phyloP scores from a whole-genome alignment of 1,139 yeast genomes.

The Lodderomyces margitis region DNA sequence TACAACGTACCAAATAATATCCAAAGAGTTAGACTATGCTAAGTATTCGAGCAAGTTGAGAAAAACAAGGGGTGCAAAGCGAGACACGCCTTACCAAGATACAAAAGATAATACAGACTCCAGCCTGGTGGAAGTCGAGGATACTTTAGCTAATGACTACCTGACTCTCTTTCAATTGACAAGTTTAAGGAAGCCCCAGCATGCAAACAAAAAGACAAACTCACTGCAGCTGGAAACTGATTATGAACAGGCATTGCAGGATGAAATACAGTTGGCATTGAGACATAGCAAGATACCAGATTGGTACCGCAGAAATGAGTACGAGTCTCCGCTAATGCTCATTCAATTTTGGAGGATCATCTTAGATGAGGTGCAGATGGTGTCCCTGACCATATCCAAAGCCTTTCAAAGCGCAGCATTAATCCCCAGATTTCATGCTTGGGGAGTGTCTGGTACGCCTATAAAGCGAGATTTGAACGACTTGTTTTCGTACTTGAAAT shows the following conservation, averaged over 20 bases:
- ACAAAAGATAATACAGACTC: conserved; percentile 14
- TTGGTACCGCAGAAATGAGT: conserved; percentile 38
- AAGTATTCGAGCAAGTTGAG: conserved; percentile 61
- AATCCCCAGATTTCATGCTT: conserved; percentile 81
- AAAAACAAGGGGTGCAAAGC: conserved; percentile 42
- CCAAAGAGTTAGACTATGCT: conserved; percentile 81
- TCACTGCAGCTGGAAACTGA: conserved; percentile 30
- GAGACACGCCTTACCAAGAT: conserved; percentile 16
- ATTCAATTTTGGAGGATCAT: conserved; percentile 89
- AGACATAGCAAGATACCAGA: conserved; percentile 29
- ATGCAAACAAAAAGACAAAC: conserved; percentile 16
- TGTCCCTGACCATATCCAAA: conserved; percentile 67
- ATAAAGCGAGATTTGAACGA: conserved; percentile 66
- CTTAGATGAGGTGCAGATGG: conserved; percentile 93
- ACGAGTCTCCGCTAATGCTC: conserved; percentile 78
- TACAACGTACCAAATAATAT: conserved; percentile 68
- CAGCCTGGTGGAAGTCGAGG: conserved; percentile 4
- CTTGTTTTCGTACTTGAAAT: conserved; percentile 66
- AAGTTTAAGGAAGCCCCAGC: conserved; percentile 5
- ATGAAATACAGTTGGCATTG: conserved; percentile 35
- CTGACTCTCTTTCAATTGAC: conserved; percentile 7
- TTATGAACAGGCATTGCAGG: conserved; percentile 36
- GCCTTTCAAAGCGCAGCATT: conserved; percentile 79
- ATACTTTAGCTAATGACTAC: conserved; percentile 10
- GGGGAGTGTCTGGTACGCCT: conserved; percentile 98